Evolutionary conservation across 1,139 yeast genomes (phyloP).

Genomic region (Nematodospora anomalae): DNA sequence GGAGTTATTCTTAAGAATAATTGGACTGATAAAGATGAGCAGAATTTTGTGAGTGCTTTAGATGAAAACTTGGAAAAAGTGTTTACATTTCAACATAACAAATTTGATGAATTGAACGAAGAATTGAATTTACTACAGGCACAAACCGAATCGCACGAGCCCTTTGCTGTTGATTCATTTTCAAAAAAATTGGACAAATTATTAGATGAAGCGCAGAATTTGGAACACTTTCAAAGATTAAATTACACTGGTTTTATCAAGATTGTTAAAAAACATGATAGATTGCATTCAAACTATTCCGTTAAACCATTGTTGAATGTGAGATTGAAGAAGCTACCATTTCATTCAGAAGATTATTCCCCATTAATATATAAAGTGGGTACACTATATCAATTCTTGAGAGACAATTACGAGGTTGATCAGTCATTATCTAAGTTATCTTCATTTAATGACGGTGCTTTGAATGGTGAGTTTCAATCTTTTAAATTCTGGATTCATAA

Average conservation of each 20-base stretch:
- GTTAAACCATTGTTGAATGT: slow-evolving; percentile 89
- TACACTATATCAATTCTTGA: slow-evolving; percentile 72
- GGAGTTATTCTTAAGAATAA: slow-evolving; percentile 54
- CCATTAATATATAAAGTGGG: slow-evolving; percentile 86
- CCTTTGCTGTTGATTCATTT: slow-evolving; percentile 56
- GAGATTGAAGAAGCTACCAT: slow-evolving; percentile 81
- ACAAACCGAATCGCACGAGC: slow-evolving; percentile 33
- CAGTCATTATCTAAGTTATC: slow-evolving; percentile 43
- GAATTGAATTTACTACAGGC: slow-evolving; percentile 63
- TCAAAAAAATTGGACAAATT: slow-evolving; percentile 71
- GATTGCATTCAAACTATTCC: slow-evolving; percentile 80
- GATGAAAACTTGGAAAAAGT: slow-evolving; percentile 90
- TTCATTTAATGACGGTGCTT: slow-evolving; percentile 48
- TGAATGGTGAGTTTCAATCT: slow-evolving; percentile 64
- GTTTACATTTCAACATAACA: slow-evolving; percentile 76
- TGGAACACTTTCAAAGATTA: slow-evolving; percentile 85
- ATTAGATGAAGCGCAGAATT: slow-evolving; percentile 73
- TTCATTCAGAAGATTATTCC: slow-evolving; percentile 92
- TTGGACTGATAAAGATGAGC: slow-evolving; percentile 85
- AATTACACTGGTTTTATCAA: slow-evolving; percentile 94
- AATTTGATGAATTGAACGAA: slow-evolving; percentile 68
- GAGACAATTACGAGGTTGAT: slow-evolving; percentile 59
- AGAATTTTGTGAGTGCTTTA: slow-evolving; percentile 73
- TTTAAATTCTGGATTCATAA: slow-evolving; percentile 96
- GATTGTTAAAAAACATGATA: slow-evolving; percentile 93